phyloP scores from a whole-genome alignment of 73 alveolate genomes.

The Blepharisma stoltei region DNA sequence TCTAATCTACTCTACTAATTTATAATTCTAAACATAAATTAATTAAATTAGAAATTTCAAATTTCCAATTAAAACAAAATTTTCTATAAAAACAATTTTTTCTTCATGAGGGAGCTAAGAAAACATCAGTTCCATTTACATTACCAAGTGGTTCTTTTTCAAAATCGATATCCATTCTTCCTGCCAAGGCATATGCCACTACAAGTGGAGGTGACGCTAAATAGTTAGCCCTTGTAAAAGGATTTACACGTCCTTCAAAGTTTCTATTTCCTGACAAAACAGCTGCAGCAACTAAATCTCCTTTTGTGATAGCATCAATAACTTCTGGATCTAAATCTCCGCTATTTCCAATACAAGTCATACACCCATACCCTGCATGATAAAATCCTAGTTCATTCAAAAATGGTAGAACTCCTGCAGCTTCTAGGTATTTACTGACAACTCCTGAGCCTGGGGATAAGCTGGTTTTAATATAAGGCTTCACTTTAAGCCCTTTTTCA shows the following conservation, averaged over 20 bases:
- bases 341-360: slow-evolving; percentile 90
- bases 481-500: slow-evolving; percentile 66
- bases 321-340: slow-evolving; percentile 75
- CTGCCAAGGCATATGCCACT: slow-evolving; percentile 78
- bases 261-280: slow-evolving; percentile 88
- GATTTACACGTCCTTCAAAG: slow-evolving; percentile 91
- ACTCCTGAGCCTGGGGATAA: slow-evolving; percentile 89
- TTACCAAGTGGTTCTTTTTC: slow-evolving; percentile 59
- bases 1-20: too few relatives aligned
- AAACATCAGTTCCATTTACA: slow-evolving; percentile 48
- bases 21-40: too few relatives aligned
- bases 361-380: slow-evolving; percentile 91
- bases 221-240: slow-evolving; percentile 80
- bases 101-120: too few relatives aligned
- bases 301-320: slow-evolving; percentile 61
- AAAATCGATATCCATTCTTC: slow-evolving; percentile 68
- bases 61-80: too few relatives aligned
- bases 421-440: slow-evolving; percentile 69
- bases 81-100: too few relatives aligned
- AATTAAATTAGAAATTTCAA: too few relatives aligned
- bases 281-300: slow-evolving; percentile 80
- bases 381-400: slow-evolving; percentile 80
- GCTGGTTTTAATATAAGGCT: slow-evolving; percentile 81
- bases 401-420: slow-evolving; percentile 56
- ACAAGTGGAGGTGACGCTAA: slow-evolving; percentile 89